Evolutionary conservation across 164 flowering plant species (phyloP).

Genomic region (Piper betle): DNA sequence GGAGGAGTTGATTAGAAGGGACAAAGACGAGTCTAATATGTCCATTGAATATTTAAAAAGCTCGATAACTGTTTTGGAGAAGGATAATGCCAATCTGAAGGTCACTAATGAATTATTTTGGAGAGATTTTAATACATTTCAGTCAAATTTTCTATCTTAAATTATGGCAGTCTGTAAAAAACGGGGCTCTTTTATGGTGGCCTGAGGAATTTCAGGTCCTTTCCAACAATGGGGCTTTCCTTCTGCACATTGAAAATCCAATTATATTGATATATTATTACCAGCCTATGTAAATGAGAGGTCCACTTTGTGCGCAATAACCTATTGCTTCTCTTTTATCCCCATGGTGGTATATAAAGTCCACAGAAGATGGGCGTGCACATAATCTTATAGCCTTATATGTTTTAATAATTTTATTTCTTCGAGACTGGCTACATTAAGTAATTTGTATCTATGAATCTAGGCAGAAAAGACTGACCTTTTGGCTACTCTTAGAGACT

Average conservation of each 20-base stretch:
- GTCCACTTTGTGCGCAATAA: too few relatives aligned
- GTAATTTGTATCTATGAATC: slow-evolving; percentile 5
- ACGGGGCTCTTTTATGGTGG: too few relatives aligned
- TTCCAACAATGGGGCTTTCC: too few relatives aligned
- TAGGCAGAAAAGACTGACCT: slow-evolving; percentile 59
- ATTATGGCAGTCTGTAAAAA: too few relatives aligned
- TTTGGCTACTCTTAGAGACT: slow-evolving; percentile 28
- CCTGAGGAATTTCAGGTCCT: too few relatives aligned
- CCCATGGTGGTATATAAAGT: too few relatives aligned
- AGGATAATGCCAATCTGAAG: slow-evolving; percentile 62
- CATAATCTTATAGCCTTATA: too few relatives aligned
- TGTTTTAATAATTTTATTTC: not conserved
- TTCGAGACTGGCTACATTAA: not conserved
- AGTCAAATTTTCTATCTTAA: not conserved
- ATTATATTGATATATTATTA: too few relatives aligned
- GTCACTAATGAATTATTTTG: slow-evolving; percentile 16
- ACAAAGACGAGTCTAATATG: slow-evolving; percentile 25
- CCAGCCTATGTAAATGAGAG: too few relatives aligned
- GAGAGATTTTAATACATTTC: not conserved
- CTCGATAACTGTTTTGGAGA: slow-evolving; percentile 38
- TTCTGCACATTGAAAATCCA: too few relatives aligned
- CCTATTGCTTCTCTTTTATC: too few relatives aligned
- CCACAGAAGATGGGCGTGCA: too few relatives aligned
- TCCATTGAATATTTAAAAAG: slow-evolving; percentile 32
- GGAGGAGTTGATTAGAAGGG: slow-evolving; percentile 38